These are phyloP conservation scores for Penicillium olsonii DNA, from an alignment of 2,329 filamentous ascomycete species.

Conservation along the genomic window DNA sequence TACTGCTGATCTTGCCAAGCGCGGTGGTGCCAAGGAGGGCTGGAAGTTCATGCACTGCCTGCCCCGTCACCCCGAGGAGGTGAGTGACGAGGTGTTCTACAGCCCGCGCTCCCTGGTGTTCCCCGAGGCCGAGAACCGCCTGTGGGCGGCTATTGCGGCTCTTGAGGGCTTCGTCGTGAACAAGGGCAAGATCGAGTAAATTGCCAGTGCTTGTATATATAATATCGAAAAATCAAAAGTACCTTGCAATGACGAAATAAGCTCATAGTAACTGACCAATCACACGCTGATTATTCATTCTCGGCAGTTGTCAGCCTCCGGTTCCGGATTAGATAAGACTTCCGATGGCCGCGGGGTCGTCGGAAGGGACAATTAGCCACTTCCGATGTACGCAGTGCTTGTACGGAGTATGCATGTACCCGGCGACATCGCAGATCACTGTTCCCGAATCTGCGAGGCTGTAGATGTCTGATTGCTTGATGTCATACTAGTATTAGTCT, in stretches of 20 bases:
- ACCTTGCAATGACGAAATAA: neutral
- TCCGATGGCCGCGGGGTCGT: constrained; percentile 18
- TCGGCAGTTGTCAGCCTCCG: constrained; percentile 1
- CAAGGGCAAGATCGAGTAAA: constrained; percentile 69
- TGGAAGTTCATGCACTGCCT: constrained; percentile 99
- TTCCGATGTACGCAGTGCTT: constrained; percentile 9
- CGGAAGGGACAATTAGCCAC: neutral
- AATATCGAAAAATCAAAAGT: neutral
- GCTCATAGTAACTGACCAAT: constrained; percentile 16
- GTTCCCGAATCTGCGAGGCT: too few species aligned
- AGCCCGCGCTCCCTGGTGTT: constrained; percentile 83
- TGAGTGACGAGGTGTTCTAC: constrained; percentile 93
- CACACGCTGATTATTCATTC: too few species aligned
- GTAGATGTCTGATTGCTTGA: too few species aligned
- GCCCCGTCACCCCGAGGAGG: constrained; percentile 88
- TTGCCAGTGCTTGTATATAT: too few species aligned
- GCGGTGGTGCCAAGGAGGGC: constrained; percentile 78
- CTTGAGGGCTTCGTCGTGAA: constrained; percentile 93
- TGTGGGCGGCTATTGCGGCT: constrained; percentile 87
- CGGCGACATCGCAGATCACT: too few species aligned
- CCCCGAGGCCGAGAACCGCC: constrained; percentile 87
- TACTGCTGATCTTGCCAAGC: constrained; percentile 78
- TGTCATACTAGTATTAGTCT: too few species aligned
- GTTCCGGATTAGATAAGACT: constrained; percentile 9
- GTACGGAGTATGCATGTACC: neutral